Conservation (phyloP, 257 asterid species). For the Salvia miltiorrhiza region DNA sequence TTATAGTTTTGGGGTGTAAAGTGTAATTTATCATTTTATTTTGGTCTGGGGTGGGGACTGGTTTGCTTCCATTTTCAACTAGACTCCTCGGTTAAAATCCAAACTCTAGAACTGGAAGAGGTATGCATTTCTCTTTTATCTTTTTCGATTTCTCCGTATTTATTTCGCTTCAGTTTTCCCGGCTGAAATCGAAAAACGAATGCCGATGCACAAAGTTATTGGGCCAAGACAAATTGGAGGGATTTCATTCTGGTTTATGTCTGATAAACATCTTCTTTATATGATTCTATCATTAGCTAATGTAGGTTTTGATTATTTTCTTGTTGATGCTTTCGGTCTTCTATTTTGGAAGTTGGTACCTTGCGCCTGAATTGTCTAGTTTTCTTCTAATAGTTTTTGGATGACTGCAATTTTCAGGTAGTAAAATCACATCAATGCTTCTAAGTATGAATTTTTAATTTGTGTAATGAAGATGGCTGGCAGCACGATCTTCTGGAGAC, state of each 20-base stretch:
- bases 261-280: neutral
- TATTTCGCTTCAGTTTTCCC: too few species aligned
- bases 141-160: neutral
- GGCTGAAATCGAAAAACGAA: neutral
- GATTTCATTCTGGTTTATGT: neutral
- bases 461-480: slow-evolving; percentile 27
- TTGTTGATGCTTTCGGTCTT: neutral
- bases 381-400: neutral
- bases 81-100: neutral
- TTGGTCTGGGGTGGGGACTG: too few species aligned
- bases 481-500: slow-evolving; percentile 27
- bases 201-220: neutral
- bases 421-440: neutral
- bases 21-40: too few species aligned
- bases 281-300: neutral
- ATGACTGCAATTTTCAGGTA: neutral
- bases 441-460: slow-evolving; percentile 11
- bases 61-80: neutral
- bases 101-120: neutral
- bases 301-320: neutral
- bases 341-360: neutral
- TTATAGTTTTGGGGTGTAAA: too few species aligned
- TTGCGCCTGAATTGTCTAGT: too few species aligned
- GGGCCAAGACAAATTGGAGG: neutral
- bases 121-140: neutral